Base-by-base conservation (phyloP, 495 filamentous ascomycete genomes). In the Aspergillus haitiensis region DNA sequence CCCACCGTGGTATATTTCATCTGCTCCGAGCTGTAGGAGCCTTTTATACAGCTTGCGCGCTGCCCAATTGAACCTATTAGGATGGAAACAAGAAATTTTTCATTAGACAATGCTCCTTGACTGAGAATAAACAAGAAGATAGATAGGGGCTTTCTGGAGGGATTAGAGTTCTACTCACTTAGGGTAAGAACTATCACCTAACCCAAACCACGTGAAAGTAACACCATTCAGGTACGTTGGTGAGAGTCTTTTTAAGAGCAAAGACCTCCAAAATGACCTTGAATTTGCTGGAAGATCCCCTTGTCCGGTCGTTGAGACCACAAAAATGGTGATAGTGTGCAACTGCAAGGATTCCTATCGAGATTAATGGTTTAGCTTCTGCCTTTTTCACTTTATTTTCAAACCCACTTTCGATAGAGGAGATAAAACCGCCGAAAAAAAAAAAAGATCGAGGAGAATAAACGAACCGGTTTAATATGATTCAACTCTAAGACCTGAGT, bases 151-250 rank as follows among this genome's bases (percentile, higher is more conserved):
- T 27, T 27, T 27, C 3, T 3, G 3, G 21, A 3, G 1, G 21
- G 21, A 3, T 27, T 27, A 27, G 21, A 27, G 21, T 27, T 27
- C 21, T 27, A 58, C 74, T 58, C 80, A 93, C 89, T 93, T 91
- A 5, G 86, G 83, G 81, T 99, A 99, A 3, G 91, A 94, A 64
- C 88, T 96, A 73, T 99, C 93, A 1, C 94, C 94, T 13, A 97
- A 80, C 6, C 94, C 95, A 79, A 99, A 97, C 0, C 85, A 87
- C 15, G 89, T 83, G 72, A 96, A 96, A 1, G 78, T 77, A 16
- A 95, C 76, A 21, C 78, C 76, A 15, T 72, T 65, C 45, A 99
- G 77, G 64, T 84, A 93, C 53, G 82, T 85, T 18, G 83, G 74
- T 33, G 86, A 85, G 34, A 99, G 83, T 63, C 85, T 89, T 68